A percentile compares a stretch with the other conserved stretches of the same genome.
Evolutionary conservation across 208 protist genomes (phyloP).

Genomic region (Balamuthia mandrillaris): DNA sequence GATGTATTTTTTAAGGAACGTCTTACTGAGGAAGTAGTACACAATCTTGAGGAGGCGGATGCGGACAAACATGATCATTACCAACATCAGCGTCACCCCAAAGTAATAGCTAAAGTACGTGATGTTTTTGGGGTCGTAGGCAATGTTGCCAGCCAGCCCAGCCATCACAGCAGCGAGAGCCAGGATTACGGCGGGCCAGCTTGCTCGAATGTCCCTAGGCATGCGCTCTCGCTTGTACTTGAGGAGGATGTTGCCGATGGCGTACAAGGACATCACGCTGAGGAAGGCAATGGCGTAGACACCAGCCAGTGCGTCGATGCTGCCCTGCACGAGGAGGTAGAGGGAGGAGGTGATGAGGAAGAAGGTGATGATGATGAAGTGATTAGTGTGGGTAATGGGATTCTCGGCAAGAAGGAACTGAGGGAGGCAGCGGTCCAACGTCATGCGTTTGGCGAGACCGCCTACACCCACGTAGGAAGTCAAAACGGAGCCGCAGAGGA

Average conservation of each 20-base stretch:
- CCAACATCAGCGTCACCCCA: slow-evolving; percentile 51
- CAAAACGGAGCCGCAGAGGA: slow-evolving; percentile 77
- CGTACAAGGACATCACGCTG: slow-evolving; percentile 77
- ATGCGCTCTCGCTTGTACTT: slow-evolving; percentile 78
- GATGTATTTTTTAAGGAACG: not conserved
- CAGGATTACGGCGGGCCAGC: slow-evolving; percentile 27
- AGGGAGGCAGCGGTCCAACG: slow-evolving; percentile 71
- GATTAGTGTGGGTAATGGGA: slow-evolving; percentile 47
- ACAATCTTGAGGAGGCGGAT: slow-evolving; percentile 57
- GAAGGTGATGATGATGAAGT: slow-evolving; percentile 65
- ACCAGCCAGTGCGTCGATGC: slow-evolving; percentile 42
- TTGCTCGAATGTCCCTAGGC: slow-evolving; percentile 35
- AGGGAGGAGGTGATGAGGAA: slow-evolving; percentile 63
- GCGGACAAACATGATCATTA: slow-evolving; percentile 70
- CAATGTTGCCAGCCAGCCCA: slow-evolving; percentile 65
- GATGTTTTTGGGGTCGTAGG: slow-evolving; percentile 56
- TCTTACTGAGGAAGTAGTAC: slow-evolving; percentile 48
- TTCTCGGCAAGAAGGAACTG: slow-evolving; percentile 58
- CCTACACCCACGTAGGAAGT: slow-evolving; percentile 79
- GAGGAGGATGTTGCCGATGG: slow-evolving; percentile 75
- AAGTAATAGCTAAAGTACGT: slow-evolving; percentile 74
- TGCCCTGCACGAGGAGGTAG: slow-evolving; percentile 57
- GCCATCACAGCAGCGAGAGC: slow-evolving; percentile 1
- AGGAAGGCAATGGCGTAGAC: slow-evolving; percentile 76
- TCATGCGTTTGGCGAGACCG: slow-evolving; percentile 71